Percentiles rank a stretch among this genome's conserved stretches.
These are phyloP conservation scores for Kodamaea laetipori DNA, from an alignment of 805 yeast species.

Conservation along the genomic window DNA sequence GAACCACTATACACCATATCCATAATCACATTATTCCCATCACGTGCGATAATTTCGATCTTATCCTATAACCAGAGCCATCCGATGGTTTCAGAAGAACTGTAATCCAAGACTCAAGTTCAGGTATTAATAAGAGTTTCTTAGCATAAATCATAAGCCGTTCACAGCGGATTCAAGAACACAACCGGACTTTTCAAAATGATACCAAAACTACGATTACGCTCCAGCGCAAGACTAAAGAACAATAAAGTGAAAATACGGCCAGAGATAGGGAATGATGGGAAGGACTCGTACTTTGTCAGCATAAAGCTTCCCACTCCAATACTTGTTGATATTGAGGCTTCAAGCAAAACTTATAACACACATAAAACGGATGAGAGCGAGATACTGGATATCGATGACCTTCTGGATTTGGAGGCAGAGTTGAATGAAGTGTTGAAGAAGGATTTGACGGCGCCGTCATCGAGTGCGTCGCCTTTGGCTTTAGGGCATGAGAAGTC, in stretches of 20 bases:
- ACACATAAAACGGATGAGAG: constrained; percentile 5
- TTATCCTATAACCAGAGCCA: no score
- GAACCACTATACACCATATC: no score
- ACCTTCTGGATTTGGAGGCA: constrained; percentile 13
- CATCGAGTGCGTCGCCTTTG: constrained; percentile 5
- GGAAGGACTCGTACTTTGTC: neutral
- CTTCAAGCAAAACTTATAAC: no score
- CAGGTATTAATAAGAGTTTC: no score
- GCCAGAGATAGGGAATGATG: neutral
- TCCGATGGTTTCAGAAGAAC: no score
- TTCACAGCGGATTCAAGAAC: neutral
- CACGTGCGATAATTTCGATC: no score
- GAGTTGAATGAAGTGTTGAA: constrained; percentile 9
- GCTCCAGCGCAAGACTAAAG: constrained; percentile 11
- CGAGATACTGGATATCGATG: constrained; percentile 13
- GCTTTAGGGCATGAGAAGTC: neutral
- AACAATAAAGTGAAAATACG: constrained; percentile 11
- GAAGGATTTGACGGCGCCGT: constrained; percentile 11
- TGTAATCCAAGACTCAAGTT: no score
- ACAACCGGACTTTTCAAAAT: neutral
- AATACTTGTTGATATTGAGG: constrained; percentile 1
- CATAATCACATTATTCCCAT: no score
- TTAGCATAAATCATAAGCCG: no score
- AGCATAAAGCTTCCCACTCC: constrained; percentile 12
- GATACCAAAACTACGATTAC: constrained; percentile 16